Evolutionary conservation across 2,329 filamentous ascomycete genomes (phyloP).

Genomic region (Ascochyta fabae): DNA sequence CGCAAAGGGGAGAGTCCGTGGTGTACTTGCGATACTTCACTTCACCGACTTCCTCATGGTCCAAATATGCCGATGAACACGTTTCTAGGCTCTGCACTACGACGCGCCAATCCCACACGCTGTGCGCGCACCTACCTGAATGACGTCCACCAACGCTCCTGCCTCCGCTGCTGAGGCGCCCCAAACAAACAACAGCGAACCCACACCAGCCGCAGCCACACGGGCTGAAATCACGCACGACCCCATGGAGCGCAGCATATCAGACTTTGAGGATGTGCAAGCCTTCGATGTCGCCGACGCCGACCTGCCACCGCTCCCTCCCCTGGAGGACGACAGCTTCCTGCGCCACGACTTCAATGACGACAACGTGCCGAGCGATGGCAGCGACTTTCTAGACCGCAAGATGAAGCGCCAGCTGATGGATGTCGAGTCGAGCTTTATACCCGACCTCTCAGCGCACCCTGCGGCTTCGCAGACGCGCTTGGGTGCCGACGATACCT

Average conservation of each 20-base stretch:
- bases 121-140: slow-evolving; percentile 27
- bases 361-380: slow-evolving; percentile 44
- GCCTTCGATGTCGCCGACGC: slow-evolving; percentile 45
- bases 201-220: slow-evolving; percentile 24
- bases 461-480: slow-evolving; percentile 30
- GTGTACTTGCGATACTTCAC: neutral
- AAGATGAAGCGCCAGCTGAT: slow-evolving; percentile 66
- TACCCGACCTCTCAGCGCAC: slow-evolving; percentile 59
- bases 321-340: slow-evolving; percentile 50
- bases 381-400: slow-evolving; percentile 58
- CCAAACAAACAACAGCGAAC: slow-evolving; percentile 30
- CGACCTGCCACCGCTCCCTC: slow-evolving; percentile 50
- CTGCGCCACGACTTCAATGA: slow-evolving; percentile 41
- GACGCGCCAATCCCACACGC: slow-evolving; percentile 28
- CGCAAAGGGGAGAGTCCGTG: slow-evolving; percentile 12
- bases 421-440: slow-evolving; percentile 69
- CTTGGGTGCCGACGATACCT: slow-evolving; percentile 55
- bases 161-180: slow-evolving; percentile 32
- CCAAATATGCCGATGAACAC: slow-evolving; percentile 36
- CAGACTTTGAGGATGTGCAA: slow-evolving; percentile 42
- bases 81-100: slow-evolving; percentile 6
- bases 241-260: slow-evolving; percentile 36
- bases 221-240: slow-evolving; percentile 18
- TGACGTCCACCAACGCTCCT: slow-evolving; percentile 32
- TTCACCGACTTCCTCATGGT: slow-evolving; percentile 17